Base-by-base conservation (phyloP, 164 flowering plant genomes). In the Tetracentron sinense region DNA sequence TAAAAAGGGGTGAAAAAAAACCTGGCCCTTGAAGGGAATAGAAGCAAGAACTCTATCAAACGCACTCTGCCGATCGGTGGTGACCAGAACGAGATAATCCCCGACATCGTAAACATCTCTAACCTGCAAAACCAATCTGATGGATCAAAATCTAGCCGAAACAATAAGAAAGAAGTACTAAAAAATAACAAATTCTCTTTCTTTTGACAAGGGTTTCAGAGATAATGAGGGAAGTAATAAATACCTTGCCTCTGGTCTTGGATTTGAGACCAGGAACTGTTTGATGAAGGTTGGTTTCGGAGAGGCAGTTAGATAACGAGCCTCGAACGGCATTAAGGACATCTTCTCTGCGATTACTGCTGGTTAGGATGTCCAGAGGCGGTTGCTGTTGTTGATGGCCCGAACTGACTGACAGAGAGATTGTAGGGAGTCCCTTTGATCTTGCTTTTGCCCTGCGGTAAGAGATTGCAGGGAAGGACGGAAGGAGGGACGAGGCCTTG, bases 11-110 rank as follows among this genome's bases (percentile, higher is more conserved):
- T 38, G 49, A 20, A 31, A 53, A 55, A 60, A 29, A 27, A 90
- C 98, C 92, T 87, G 96, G 70, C 96, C 96, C 75, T 94, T 94
- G 77, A 85, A 95, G 44, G 99, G 97, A 75, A 95, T 88, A 10
- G 89, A 84, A 60, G 99, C 99, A n/a, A 92, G 88, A 78, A 89
- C 70, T 65, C 97, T 74, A 67, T 95, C 96, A 35, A 95, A 95
- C 15, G 99, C 97, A 67, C 99, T 88, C 61, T 85, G 96, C n/a
- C 97, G 65, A 68, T 92, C 97, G 0, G 99, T 95, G 4, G 99
- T 92, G 38, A 89, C 96, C 57, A 95, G 71, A 69, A 95, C 96
- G 46, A 95, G 87, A 80, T 85, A 86, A 73, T 95, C 94, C 56
- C 97, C 97, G 27, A 75, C 75, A 72, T 95, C 97, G 75, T 95